Percentiles rank a stretch among this genome's conserved stretches.
Conservation (phyloP, 768 basidiomycete species). For the Grammothele lineata region DNA sequence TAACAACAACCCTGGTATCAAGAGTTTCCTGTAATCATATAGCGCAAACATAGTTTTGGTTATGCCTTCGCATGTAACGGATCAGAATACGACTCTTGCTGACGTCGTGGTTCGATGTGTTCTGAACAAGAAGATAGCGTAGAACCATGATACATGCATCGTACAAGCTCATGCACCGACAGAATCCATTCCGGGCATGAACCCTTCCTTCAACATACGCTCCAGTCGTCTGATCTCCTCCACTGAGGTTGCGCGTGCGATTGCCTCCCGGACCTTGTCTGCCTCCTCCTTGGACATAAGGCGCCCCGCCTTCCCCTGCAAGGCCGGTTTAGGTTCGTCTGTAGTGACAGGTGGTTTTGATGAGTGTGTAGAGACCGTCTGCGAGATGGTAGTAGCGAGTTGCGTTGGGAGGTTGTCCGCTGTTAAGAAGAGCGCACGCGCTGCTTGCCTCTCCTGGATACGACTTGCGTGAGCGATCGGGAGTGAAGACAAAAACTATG, state of each 20-base stretch:
- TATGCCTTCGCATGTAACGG: too few relatives aligned
- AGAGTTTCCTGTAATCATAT: constrained; percentile 8
- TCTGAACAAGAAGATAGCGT: constrained; percentile 27
- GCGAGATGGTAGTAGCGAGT: constrained; percentile 73
- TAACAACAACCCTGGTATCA: constrained; percentile 40
- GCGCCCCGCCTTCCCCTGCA: constrained; percentile 69
- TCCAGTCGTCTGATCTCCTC: constrained; percentile 86
- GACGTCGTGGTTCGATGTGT: too few relatives aligned
- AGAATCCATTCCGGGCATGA: constrained; percentile 72
- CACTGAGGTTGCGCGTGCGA: constrained; percentile 85
- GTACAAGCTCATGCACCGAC: constrained; percentile 59
- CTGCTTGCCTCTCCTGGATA: constrained; percentile 72
- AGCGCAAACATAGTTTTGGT: too few relatives aligned
- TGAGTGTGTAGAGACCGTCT: constrained; percentile 63
- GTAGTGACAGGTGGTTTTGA: constrained; percentile 61
- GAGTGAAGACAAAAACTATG: constrained; percentile 13
- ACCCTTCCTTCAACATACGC: constrained; percentile 79
- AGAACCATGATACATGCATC: constrained; percentile 22
- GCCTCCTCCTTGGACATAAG: constrained; percentile 91
- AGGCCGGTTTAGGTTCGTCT: constrained; percentile 71
- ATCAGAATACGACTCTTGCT: too few relatives aligned
- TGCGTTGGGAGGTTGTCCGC: constrained; percentile 72
- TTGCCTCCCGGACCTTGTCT: constrained; percentile 81
- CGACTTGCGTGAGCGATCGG: background rate
- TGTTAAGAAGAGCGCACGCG: constrained; percentile 75